Conservation (phyloP, 495 filamentous ascomycete genomes). For the Penicillium tannophilum region DNA sequence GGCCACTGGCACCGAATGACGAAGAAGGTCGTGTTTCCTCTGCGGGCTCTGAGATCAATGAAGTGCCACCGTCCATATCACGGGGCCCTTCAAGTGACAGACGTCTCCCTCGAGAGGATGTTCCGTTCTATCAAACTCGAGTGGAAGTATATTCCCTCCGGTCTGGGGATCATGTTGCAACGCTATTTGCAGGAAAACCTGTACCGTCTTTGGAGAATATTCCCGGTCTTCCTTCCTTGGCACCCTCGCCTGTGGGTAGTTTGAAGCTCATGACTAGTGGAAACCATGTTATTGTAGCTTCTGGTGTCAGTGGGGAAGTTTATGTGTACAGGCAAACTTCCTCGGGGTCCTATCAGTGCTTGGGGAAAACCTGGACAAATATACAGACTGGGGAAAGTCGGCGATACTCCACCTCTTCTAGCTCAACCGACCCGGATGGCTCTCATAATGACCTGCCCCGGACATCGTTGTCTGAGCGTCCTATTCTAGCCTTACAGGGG, state of each 20-base stretch:
- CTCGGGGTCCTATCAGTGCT: constrained; percentile 65
- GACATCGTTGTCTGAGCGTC: constrained; percentile 51
- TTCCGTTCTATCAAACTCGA: constrained; percentile 73
- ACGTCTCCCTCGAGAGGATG: constrained; percentile 35
- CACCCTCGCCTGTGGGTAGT: constrained; percentile 68
- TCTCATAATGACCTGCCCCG: constrained; percentile 50
- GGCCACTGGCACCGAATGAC: constrained; percentile 54
- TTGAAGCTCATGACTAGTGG: constrained; percentile 69
- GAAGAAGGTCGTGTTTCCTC: constrained; percentile 40
- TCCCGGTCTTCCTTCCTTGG: constrained; percentile 42
- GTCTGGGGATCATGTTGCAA: constrained; percentile 65
- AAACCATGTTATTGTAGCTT: constrained; percentile 69
- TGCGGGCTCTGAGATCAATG: constrained; percentile 41
- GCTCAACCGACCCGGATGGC: constrained; percentile 55
- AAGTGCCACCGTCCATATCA: constrained; percentile 30
- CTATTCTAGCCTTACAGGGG: constrained; percentile 73
- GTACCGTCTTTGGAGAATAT: constrained; percentile 46
- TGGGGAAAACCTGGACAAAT: constrained; percentile 86
- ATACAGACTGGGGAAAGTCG: constrained; percentile 59
- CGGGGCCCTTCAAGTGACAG: constrained; percentile 31
- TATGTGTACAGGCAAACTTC: constrained; percentile 63
- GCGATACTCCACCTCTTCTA: constrained; percentile 56
- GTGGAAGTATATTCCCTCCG: constrained; percentile 83
- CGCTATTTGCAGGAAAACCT: constrained; percentile 63
- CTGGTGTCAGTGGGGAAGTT: constrained; percentile 81